Evolutionary conservation across 2,329 filamentous ascomycete species (phyloP).

Genomic region (Beauveria medogensis): DNA sequence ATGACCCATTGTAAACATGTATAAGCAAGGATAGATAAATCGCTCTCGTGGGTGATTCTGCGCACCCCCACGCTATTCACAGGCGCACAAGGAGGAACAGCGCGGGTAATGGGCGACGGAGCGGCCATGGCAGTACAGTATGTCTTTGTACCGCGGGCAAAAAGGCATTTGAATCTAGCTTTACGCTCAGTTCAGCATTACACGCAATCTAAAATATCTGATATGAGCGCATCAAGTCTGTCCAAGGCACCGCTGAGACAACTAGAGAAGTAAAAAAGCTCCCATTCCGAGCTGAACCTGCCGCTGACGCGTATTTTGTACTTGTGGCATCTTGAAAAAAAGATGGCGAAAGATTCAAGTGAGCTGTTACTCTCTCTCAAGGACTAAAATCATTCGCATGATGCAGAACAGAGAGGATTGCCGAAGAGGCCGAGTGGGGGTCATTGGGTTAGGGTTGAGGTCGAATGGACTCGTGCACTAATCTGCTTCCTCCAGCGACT

Average conservation of each 20-base stretch:
- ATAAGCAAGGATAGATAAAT: background rate
- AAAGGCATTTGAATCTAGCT: background rate
- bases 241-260: background rate
- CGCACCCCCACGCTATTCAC: background rate
- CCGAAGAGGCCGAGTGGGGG: background rate
- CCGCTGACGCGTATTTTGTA: background rate
- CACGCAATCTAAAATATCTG: background rate
- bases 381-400: background rate
- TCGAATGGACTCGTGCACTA: background rate
- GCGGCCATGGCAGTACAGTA: background rate
- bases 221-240: background rate
- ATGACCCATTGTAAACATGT: background rate
- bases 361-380: background rate
- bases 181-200: background rate
- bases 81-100: background rate
- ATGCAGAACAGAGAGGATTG: background rate
- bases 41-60: background rate
- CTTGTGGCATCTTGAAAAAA: background rate
- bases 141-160: background rate
- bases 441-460: background rate
- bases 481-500: background rate
- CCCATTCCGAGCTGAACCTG: background rate
- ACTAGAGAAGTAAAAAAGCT: background rate
- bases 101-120: background rate
- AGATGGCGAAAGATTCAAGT: background rate